Percentiles rank a stretch among this genome's conserved stretches.
Evolutionary conservation across 345 rosid genomes (phyloP).

Genomic region (Hibiscus mutabilis): DNA sequence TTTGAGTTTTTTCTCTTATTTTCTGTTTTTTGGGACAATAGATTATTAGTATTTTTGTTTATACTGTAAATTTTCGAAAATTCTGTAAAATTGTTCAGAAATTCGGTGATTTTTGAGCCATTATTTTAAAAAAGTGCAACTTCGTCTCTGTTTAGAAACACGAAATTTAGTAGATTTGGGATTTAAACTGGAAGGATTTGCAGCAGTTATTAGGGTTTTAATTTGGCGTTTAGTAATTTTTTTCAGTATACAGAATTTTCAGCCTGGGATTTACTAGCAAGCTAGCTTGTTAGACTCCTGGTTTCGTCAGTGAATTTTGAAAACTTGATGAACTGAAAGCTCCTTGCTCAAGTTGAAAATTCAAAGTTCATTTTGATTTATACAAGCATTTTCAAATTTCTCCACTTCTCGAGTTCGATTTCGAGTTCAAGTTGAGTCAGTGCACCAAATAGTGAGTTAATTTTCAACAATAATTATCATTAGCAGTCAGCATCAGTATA

Average conservation of each 20-base stretch:
- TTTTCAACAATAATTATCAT: background rate
- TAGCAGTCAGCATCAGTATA: background rate
- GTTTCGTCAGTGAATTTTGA: background rate
- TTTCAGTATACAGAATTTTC: background rate
- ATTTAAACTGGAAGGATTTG: background rate
- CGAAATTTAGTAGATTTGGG: background rate
- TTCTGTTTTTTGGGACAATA: background rate
- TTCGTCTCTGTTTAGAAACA: background rate
- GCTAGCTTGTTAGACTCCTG: background rate
- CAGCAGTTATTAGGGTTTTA: slow-evolving; percentile 23
- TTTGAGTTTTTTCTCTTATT: background rate
- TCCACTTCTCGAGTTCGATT: background rate
- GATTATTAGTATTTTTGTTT: slow-evolving; percentile 5
- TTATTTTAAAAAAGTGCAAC: background rate
- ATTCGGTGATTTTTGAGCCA: background rate
- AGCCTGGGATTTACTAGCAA: slow-evolving; percentile 8
- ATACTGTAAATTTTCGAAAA: slow-evolving; percentile 19
- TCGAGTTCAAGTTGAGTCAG: background rate
- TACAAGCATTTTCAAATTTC: background rate
- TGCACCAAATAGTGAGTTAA: background rate
- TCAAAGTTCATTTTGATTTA: background rate
- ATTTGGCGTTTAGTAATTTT: slow-evolving; percentile 16
- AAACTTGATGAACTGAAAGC: background rate
- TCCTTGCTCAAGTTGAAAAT: background rate
- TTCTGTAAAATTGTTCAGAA: slow-evolving; percentile 11